A percentile compares a stretch with the other conserved stretches of the same genome.
These are phyloP conservation scores for Strigomonas oncopelti DNA, from an alignment of 208 protist genomes.

Conservation along the genomic window DNA sequence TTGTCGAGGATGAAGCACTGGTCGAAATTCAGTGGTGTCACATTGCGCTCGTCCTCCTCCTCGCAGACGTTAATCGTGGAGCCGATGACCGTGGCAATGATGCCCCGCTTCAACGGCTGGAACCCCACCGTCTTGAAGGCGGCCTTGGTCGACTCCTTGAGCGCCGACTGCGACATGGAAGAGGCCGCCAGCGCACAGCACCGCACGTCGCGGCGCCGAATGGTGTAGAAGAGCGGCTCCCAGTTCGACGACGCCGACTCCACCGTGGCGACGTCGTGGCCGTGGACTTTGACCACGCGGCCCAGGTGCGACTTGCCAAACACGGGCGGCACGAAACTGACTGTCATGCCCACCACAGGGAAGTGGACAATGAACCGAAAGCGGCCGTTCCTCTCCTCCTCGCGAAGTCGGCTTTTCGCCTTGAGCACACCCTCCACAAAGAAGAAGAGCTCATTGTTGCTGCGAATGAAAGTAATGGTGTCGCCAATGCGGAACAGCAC, in stretches of 20 bases:
- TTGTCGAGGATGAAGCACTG: slow-evolving; percentile 76
- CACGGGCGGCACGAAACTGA: slow-evolving; percentile 64
- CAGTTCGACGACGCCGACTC: slow-evolving; percentile 37
- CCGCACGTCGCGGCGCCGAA: slow-evolving; percentile 67
- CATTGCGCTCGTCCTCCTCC: slow-evolving; percentile 49
- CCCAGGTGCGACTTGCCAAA: slow-evolving; percentile 73
- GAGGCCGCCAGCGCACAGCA: slow-evolving; percentile 68
- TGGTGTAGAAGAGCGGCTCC: slow-evolving; percentile 25
- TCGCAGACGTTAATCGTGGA: slow-evolving; percentile 55
- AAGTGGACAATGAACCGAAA: slow-evolving; percentile 68
- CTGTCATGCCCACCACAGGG: slow-evolving; percentile 61
- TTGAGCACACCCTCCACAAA: slow-evolving; percentile 50
- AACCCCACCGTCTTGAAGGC: slow-evolving; percentile 58
- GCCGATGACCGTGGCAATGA: slow-evolving; percentile 30
- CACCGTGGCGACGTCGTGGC: slow-evolving; percentile 69
- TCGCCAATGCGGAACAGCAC: slow-evolving; percentile 79
- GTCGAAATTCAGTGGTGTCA: slow-evolving; percentile 40
- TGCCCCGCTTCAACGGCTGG: slow-evolving; percentile 55
- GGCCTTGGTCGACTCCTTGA: slow-evolving; percentile 46
- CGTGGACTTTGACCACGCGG: slow-evolving; percentile 46
- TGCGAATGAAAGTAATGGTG: slow-evolving; percentile 61
- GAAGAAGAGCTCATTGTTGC: slow-evolving; percentile 28
- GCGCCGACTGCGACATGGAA: slow-evolving; percentile 2
- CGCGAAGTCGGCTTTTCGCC: slow-evolving; percentile 16
- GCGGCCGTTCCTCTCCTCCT: slow-evolving; percentile 24